Conservation (phyloP, 2,329 filamentous ascomycete genomes). For the Hymenoscyphus scutula region DNA sequence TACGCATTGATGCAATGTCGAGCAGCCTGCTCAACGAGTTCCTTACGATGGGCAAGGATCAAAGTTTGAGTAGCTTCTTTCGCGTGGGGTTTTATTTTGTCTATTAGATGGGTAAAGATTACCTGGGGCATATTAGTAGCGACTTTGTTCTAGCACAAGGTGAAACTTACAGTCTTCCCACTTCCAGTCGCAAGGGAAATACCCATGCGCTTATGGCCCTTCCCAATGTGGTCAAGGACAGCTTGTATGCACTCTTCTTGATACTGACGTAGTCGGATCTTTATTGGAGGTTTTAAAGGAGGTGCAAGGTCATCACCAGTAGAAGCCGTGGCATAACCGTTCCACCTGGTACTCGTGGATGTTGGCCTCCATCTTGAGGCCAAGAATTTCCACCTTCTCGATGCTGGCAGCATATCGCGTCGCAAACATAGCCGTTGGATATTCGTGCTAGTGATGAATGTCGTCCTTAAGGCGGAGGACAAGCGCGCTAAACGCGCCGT, state of each 20-base stretch:
- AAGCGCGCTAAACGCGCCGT: neutral
- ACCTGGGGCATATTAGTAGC: slow-evolving; percentile 51
- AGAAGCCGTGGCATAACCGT: slow-evolving; percentile 20
- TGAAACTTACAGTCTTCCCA: slow-evolving; percentile 71
- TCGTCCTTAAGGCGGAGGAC: slow-evolving; percentile 2
- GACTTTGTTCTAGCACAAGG: neutral
- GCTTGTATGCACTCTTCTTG: slow-evolving; percentile 90
- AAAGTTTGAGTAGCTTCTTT: slow-evolving; percentile 70
- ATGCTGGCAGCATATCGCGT: slow-evolving; percentile 33
- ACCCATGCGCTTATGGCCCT: slow-evolving; percentile 76
- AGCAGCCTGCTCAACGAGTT: slow-evolving; percentile 92
- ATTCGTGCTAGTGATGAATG: slow-evolving; percentile 4
- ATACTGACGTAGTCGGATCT: slow-evolving; percentile 70
- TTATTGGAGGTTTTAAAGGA: slow-evolving; percentile 15
- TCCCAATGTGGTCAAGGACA: slow-evolving; percentile 64
- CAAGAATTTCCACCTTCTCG: slow-evolving; percentile 29
- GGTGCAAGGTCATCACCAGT: slow-evolving; percentile 10
- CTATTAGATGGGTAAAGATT: slow-evolving; percentile 94
- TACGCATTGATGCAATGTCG: slow-evolving; percentile 80
- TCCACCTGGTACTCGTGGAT: slow-evolving; percentile 10
- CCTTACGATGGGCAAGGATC: slow-evolving; percentile 86
- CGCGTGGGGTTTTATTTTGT: slow-evolving; percentile 61
- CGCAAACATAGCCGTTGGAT: slow-evolving; percentile 1
- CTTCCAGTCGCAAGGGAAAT: slow-evolving; percentile 85
- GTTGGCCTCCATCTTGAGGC: slow-evolving; percentile 20